These are phyloP conservation scores for Coniferiporia weirii DNA, from an alignment of 1,284 basidiomycete species.

Conservation along the genomic window DNA sequence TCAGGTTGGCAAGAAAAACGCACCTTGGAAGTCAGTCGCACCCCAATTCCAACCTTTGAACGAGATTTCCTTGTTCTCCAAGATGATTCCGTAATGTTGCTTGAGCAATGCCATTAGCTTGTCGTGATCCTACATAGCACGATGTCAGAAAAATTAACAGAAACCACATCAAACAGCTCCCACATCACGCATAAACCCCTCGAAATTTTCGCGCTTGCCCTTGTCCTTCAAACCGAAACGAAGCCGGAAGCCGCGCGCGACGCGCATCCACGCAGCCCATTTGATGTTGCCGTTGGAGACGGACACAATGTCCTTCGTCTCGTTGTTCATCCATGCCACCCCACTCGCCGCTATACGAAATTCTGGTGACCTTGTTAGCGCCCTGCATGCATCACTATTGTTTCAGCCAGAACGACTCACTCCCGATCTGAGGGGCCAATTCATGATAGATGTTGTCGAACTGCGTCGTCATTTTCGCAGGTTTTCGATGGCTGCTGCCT, in stretches of 20 bases:
- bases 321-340: conserved; percentile 87
- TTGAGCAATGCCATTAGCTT: conserved; percentile 72
- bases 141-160: conserved; percentile 7
- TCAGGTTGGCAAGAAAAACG: conserved; percentile 22
- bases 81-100: conserved; percentile 78
- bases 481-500: too few relatives aligned
- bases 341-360: conserved; percentile 84
- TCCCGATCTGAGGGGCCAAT: conserved; percentile 40
- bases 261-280: conserved; percentile 86
- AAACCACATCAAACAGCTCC: conserved; percentile 20
- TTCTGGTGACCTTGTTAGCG: conserved; percentile 43
- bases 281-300: conserved; percentile 75
- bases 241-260: conserved; percentile 90
- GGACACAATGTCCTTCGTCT: conserved; percentile 59
- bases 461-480: conserved; percentile 31
- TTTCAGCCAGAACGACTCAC: conserved; percentile 28
- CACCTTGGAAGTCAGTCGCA: conserved; percentile 88
- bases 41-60: conserved; percentile 99
- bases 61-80: conserved; percentile 85
- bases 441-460: conserved; percentile 48
- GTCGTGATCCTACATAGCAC: conserved; percentile 66
- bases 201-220: conserved; percentile 75
- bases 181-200: conserved; percentile 91
- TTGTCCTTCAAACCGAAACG: conserved; percentile 76
- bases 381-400: background rate